Percentiles rank a stretch among this genome's conserved stretches.
These are phyloP conservation scores for Boletus pseudo-olivaceus DNA, from an alignment of 768 basidiomycete species.

Conservation along the genomic window DNA sequence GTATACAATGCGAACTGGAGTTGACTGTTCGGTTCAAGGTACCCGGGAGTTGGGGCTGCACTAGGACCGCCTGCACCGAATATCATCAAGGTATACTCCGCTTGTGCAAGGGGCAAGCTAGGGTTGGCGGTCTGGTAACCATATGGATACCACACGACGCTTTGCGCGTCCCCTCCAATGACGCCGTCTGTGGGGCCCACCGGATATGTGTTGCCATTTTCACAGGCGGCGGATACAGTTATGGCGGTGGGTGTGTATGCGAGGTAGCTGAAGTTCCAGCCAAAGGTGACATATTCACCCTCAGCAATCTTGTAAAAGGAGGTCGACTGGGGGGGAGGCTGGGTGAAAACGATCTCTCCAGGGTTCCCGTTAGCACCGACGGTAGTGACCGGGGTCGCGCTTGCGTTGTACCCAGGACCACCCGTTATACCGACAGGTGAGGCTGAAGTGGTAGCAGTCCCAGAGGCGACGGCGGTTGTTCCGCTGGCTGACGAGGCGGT, in stretches of 20 bases:
- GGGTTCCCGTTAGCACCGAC: constrained; percentile 37
- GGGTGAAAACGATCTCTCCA: constrained; percentile 50
- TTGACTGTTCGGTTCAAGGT: constrained; percentile 49
- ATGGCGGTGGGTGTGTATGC: constrained; percentile 48
- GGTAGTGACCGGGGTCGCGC: constrained; percentile 12
- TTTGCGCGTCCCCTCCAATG: constrained; percentile 49
- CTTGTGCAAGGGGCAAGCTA: constrained; percentile 55
- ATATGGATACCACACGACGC: constrained; percentile 59
- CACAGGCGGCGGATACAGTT: constrained; percentile 62
- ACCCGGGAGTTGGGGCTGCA: constrained; percentile 46
- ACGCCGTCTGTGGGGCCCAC: constrained; percentile 55
- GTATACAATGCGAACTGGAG: constrained; percentile 62
- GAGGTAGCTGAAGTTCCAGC: constrained; percentile 69
- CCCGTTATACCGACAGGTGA: constrained; percentile 22
- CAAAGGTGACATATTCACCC: constrained; percentile 58
- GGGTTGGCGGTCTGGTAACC: constrained; percentile 49
- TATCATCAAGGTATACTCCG: constrained; percentile 56
- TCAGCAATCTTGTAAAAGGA: constrained; percentile 67
- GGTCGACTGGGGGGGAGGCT: constrained; percentile 54
- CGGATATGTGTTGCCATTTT: constrained; percentile 67
- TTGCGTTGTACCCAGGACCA: constrained; percentile 25
- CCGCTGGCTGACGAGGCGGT: not conserved
- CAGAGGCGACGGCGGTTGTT: not conserved
- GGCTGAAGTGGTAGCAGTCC: not conserved
- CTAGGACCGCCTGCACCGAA: constrained; percentile 54